Evolutionary conservation across 768 basidiomycete species (phyloP).

Genomic region (Dioszegia aurantiaca): DNA sequence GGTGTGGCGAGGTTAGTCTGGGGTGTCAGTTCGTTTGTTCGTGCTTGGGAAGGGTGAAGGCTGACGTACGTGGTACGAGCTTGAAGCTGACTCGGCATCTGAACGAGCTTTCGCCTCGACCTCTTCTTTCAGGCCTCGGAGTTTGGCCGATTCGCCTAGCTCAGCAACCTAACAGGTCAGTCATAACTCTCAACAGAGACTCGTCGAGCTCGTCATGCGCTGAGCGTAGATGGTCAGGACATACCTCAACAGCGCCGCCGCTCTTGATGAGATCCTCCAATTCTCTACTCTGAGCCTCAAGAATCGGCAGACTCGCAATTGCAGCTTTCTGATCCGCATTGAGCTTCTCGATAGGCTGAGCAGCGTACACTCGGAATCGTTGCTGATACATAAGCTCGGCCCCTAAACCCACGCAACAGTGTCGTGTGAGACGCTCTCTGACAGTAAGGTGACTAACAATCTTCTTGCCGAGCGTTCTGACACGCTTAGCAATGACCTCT

Average conservation of each 20-base stretch:
- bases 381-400: slow-evolving; percentile 57
- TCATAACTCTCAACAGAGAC: too few relatives aligned
- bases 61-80: slow-evolving; percentile 23
- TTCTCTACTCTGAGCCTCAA: slow-evolving; percentile 78
- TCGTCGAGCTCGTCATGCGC: too few relatives aligned
- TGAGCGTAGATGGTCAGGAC: too few relatives aligned
- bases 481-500: slow-evolving; percentile 68
- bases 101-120: slow-evolving; percentile 18
- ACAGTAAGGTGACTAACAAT: slow-evolving; percentile 60
- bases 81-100: slow-evolving; percentile 11
- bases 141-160: slow-evolving; percentile 37
- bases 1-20: slow-evolving; percentile 17
- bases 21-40: neutral
- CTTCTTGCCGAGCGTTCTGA: slow-evolving; percentile 73
- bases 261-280: slow-evolving; percentile 77
- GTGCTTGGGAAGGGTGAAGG: neutral
- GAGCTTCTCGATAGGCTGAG: slow-evolving; percentile 66
- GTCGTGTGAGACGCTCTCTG: neutral
- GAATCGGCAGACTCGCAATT: slow-evolving; percentile 66
- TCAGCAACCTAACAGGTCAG: slow-evolving; percentile 25
- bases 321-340: slow-evolving; percentile 83
- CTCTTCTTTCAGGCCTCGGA: slow-evolving; percentile 24
- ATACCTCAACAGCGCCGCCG: slow-evolving; percentile 63
- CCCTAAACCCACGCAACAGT: neutral
- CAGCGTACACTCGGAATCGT: slow-evolving; percentile 69